phyloP scores from a whole-genome alignment of 345 rosid genomes.

The Toxicodendron radicans region DNA sequence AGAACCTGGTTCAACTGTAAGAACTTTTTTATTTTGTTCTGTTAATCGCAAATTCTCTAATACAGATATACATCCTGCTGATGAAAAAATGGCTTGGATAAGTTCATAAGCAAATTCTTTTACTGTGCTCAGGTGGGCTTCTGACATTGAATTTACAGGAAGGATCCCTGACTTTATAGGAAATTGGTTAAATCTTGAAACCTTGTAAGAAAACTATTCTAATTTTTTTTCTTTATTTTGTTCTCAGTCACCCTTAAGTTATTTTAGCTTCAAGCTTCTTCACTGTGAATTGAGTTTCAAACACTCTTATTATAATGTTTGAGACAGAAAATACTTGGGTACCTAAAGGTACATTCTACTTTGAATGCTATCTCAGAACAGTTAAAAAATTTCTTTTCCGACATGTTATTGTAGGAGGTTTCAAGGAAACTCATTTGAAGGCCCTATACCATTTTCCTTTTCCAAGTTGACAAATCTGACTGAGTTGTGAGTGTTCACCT shows the following conservation, averaged over 20 bases:
- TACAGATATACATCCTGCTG: not conserved
- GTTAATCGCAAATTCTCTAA: too few relatives aligned
- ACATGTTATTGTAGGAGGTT: constrained; percentile 51
- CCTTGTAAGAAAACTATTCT: constrained; percentile 34
- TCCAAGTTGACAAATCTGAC: constrained; percentile 43
- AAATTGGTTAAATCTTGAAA: constrained; percentile 50
- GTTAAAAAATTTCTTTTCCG: too few relatives aligned
- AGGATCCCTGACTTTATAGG: constrained; percentile 69
- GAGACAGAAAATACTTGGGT: too few relatives aligned
- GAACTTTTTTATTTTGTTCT: constrained; percentile 13
- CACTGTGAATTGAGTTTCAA: not conserved
- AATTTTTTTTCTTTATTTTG: not conserved
- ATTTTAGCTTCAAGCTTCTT: not conserved
- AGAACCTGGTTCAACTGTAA: constrained; percentile 32
- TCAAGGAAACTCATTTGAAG: constrained; percentile 63
- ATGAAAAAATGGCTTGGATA: not conserved
- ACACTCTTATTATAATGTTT: not conserved
- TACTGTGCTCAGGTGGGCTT: constrained; percentile 50
- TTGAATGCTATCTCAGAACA: too few relatives aligned
- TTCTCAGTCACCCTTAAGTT: not conserved
- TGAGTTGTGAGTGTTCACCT: constrained; percentile 47
- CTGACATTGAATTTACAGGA: constrained; percentile 59
- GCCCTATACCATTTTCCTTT: constrained; percentile 65
- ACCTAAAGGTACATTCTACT: too few relatives aligned
- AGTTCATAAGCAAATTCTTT: not conserved